Evolutionary conservation across 2,329 filamentous ascomycete species (phyloP).

Genomic region (Alternaria sp.): DNA sequence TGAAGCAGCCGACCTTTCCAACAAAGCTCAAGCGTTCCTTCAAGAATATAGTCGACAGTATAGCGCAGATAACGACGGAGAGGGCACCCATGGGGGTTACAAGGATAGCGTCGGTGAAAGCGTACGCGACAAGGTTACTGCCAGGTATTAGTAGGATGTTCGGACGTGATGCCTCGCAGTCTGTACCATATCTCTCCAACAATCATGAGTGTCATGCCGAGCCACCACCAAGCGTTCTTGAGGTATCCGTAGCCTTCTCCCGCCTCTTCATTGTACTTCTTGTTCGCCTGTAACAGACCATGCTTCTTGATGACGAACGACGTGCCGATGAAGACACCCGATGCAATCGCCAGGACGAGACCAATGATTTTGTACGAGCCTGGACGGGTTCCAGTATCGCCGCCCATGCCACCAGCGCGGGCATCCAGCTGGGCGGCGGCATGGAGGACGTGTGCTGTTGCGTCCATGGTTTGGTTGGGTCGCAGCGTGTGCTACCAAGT

Average conservation of each 20-base stretch:
- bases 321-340: constrained; percentile 88
- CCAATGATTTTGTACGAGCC: constrained; percentile 82
- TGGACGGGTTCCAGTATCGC: constrained; percentile 52
- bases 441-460: constrained; percentile 46
- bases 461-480: constrained; percentile 50
- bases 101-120: constrained; percentile 94
- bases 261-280: constrained; percentile 94
- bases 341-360: constrained; percentile 82
- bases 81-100: constrained; percentile 91
- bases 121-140: constrained; percentile 89
- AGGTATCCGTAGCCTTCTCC: constrained; percentile 97
- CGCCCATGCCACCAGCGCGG: constrained; percentile 50
- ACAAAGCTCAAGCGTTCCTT: constrained; percentile 96
- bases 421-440: constrained; percentile 53
- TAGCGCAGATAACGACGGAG: constrained; percentile 88
- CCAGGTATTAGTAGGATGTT: constrained; percentile 48
- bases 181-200: constrained; percentile 76
- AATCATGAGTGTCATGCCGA: constrained; percentile 96
- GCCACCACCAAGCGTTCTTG: constrained; percentile 95
- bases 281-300: constrained; percentile 87
- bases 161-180: neutral
- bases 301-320: constrained; percentile 97
- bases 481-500: constrained; percentile 15
- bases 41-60: constrained; percentile 91
- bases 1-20: constrained; percentile 93